Evolutionary conservation across 441 rosid species (phyloP), one percentile per base, ranked within the genome.

Genomic region (Gossypium gossypioides): DNA sequence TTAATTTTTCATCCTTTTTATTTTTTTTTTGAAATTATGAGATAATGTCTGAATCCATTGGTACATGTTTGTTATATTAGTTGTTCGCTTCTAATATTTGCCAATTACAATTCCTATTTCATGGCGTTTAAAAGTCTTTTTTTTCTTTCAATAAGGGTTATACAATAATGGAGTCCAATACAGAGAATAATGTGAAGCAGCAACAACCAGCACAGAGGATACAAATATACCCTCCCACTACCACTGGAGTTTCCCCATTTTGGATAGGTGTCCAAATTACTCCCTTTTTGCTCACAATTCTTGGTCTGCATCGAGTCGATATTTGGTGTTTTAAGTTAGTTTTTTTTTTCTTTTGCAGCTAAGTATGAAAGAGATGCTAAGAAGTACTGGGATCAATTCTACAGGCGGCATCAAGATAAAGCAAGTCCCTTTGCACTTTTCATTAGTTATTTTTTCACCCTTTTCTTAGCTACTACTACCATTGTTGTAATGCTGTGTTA

Each of bases 361-460:
- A 94, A 90, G 85, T 94, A 92, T 50, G 97, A 94, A 78, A 88
- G 74, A 63, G 97, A 90, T 56, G 97, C 99, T 78, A 89, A 82
- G 77, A 94, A 87, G 84, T 90, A 90, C 55, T 90, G 99, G 99
- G 99, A 92, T 76, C 77, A 82, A 60, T 94, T 94, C 84, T 94
- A 88, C 80, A 90, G 87, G 85, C 87, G 85, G 40, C 97, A 94
- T 79, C 86, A 91, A 81, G 97, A 92, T 76, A 89, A 73, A 77
- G 96, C 88, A 79, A 52, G 84, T 46, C 50, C 12, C 52, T 32
- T 15, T 7, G 56, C 10, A n/a, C 27, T 24, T 44, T 18, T 15
- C 63, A 21, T 60, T 9, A 7, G 12, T 46, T 15, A n/a, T 44
- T 22, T 66, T 4, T 16, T 4, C 69, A 42, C 21, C 42, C 25